Evolutionary conservation across 805 yeast species (phyloP), one percentile per base, ranked within the genome.

Genomic region (Lachancea quebecensis): DNA sequence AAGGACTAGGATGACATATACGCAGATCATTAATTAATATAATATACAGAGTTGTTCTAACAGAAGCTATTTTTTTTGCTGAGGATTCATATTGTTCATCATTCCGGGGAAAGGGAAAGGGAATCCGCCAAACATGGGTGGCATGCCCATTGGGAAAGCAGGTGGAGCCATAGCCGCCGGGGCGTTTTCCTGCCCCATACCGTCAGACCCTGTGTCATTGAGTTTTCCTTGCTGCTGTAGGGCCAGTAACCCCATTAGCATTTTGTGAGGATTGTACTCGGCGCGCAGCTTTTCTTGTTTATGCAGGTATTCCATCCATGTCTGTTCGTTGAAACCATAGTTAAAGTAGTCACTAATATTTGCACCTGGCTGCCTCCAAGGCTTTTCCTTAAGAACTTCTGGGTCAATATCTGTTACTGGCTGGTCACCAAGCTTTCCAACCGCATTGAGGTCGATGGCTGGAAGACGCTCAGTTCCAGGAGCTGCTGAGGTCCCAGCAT

Each of bases 351-450:
- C 98, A 7, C 95, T 77, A 35, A 87, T 68, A 66, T 93, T 97
- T 3, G 96, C 95, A 33, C 98, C 99, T 1, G 98, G 97, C 52
- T 85, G 81, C 60, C 99, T 77, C 99, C 99, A 93, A 8, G 99
- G 99, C 68, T 95, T 95, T 53, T 89, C 95, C 52, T 86, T 88
- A 40, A 90, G 68, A 44, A 81, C 83, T 49, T 84, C 91, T 10
- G 91, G 73, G 49, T 85, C 83, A 10, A 91, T 73, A 53, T 84
- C 80, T 0, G 95, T 86, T 40, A 93, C 70, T 3, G 95, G 95
- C 54, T 78, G 74, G 2, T 95, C 97, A 42, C 89, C 84, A 48
- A 74, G 62, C 37, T 51, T 54, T n/a, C 62, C 67, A 12, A 62
- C 66, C 10, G 57, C 62, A 33, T 55, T 66, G 49, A 53, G 43